These are phyloP conservation scores for Dianthus caryophyllus DNA, from an alignment of 148 eudicot species.

Conservation along the genomic window DNA sequence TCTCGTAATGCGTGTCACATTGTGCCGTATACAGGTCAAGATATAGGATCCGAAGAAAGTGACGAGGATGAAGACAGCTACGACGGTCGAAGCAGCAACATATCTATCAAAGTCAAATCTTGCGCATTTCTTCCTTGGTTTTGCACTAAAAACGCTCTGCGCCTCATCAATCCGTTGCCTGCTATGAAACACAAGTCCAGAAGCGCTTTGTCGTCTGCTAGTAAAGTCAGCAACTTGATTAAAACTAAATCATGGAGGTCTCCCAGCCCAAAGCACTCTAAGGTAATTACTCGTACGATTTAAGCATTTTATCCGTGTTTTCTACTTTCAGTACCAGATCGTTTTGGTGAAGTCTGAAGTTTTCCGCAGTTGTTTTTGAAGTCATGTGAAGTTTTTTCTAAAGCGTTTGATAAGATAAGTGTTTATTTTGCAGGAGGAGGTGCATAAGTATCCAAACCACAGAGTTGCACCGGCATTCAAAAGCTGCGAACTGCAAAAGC, in stretches of 20 bases:
- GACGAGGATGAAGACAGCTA: constrained; percentile 43
- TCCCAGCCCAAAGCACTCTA: constrained; percentile 34
- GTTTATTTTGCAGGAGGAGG: constrained; percentile 23
- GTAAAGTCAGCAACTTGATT: constrained; percentile 40
- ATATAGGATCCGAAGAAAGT: constrained; percentile 32
- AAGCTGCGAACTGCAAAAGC: constrained; percentile 54
- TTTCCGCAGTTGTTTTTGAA: no score
- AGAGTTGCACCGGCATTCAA: constrained; percentile 39
- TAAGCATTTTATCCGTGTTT: background rate
- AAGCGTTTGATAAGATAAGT: no score
- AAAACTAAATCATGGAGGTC: constrained; percentile 53
- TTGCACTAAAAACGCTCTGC: constrained; percentile 73
- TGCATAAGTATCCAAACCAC: constrained; percentile 27
- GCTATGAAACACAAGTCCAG: constrained; percentile 44
- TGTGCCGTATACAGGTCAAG: constrained; percentile 34
- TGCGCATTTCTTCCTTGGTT: constrained; percentile 78
- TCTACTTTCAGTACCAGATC: background rate
- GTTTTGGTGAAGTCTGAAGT: no score
- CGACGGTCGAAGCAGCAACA: constrained; percentile 25
- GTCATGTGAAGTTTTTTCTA: no score
- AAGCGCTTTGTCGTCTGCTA: constrained; percentile 39
- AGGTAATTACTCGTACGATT: constrained; percentile 45
- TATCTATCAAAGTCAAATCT: constrained; percentile 43
- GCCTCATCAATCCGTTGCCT: constrained; percentile 64
- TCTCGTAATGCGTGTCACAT: constrained; percentile 30